Percentiles rank a stretch among this genome's conserved stretches.
Conservation (phyloP, 75 land plant genomes). For the Selaginella tamariscina region DNA sequence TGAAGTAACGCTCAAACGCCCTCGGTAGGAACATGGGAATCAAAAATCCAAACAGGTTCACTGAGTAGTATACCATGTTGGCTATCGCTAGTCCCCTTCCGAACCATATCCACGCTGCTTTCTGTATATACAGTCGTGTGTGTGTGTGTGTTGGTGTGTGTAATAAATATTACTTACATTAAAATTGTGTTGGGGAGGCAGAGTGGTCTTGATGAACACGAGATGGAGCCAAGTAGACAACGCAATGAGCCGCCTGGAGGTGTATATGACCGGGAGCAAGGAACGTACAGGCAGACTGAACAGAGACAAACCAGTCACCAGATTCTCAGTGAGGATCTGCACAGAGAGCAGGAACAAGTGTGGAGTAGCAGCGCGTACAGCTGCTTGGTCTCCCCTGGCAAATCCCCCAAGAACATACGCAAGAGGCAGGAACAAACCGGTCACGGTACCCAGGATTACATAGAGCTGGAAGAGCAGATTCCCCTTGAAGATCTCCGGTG, state of each 20-base stretch:
- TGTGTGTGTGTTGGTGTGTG: no score
- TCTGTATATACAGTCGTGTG: no score
- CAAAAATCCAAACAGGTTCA: conserved; percentile 56
- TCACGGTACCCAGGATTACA: conserved; percentile 51
- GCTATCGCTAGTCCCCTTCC: conserved; percentile 50
- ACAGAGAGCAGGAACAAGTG: conserved; percentile 68
- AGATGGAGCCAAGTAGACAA: conserved; percentile 43
- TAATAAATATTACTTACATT: no score
- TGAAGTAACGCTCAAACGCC: conserved; percentile 67
- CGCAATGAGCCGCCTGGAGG: conserved; percentile 50
- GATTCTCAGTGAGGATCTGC: conserved; percentile 76
- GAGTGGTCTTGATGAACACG: conserved; percentile 8
- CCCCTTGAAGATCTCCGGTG: conserved; percentile 45
- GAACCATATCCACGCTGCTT: conserved; percentile 63
- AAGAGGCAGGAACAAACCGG: conserved; percentile 74
- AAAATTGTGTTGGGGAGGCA: no score
- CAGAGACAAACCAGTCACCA: conserved; percentile 47
- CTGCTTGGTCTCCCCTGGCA: conserved; percentile 71
- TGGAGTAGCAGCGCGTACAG: conserved; percentile 68
- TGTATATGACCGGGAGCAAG: conserved; percentile 65
- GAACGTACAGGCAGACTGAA: conserved; percentile 82
- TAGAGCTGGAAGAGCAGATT: conserved; percentile 43
- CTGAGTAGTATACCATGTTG: conserved; percentile 46
- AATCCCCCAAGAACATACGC: conserved; percentile 84
- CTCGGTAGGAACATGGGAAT: conserved; percentile 72